These are phyloP conservation scores for Dendrobium nobile DNA, from an alignment of 106 monocot species.

Conservation along the genomic window DNA sequence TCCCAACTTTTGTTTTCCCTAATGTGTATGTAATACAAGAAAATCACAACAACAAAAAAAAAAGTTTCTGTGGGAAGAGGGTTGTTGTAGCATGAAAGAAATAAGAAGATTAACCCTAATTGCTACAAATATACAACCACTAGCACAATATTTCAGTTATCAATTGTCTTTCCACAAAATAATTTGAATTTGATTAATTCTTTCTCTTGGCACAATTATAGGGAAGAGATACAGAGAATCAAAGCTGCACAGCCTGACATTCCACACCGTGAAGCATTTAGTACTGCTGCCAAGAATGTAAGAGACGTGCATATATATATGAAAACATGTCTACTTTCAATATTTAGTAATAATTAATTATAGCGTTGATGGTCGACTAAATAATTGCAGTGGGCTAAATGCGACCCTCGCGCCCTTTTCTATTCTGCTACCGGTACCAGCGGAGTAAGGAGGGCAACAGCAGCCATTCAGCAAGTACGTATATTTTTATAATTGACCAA, in stretches of 20 bases:
- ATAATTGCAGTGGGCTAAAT: slow-evolving; percentile 21
- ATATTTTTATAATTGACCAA: background rate
- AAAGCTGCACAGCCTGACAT: slow-evolving; percentile 23
- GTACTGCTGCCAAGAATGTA: slow-evolving; percentile 24
- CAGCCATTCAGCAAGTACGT: slow-evolving; percentile 33
- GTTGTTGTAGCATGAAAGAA: too few species aligned
- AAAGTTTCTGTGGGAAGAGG: too few species aligned
- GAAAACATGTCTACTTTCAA: background rate
- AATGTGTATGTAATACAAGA: too few species aligned
- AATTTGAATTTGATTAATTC: background rate
- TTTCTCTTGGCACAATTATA: slow-evolving; percentile 2
- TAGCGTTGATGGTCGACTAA: background rate
- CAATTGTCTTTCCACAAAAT: background rate
- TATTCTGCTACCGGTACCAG: slow-evolving; percentile 18
- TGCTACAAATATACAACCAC: too few species aligned
- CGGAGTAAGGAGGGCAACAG: slow-evolving; percentile 10
- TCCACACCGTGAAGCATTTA: slow-evolving; percentile 26
- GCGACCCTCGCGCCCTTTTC: slow-evolving; percentile 14
- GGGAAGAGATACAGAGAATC: slow-evolving; percentile 29
- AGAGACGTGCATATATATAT: slow-evolving; percentile 1
- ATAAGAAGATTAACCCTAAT: too few species aligned
- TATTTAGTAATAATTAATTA: too few species aligned
- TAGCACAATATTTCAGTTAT: too few species aligned
- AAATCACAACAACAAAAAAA: too few species aligned
- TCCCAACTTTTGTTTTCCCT: too few species aligned